Base-by-base conservation (phyloP, 495 filamentous ascomycete genomes). In the Viridothelium virens region DNA sequence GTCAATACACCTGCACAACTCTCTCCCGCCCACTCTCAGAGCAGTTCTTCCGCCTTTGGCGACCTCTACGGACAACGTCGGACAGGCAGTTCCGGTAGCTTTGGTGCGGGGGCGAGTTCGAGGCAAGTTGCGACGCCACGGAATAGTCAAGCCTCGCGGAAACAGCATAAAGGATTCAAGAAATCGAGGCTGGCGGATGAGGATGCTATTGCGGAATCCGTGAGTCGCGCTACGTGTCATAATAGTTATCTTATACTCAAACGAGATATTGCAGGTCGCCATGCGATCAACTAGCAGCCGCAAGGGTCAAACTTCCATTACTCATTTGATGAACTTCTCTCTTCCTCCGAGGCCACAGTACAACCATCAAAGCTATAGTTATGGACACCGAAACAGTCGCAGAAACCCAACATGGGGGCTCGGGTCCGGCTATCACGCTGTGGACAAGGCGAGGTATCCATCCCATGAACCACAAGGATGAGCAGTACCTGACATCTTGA, bases 301-400 rank as follows among this genome's bases (percentile, higher is more conserved):
- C 41, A 89, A 93, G 68, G 95, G 93, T 67, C 94, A 96, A 70
- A 96, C 91, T 47, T 95, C 91, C 71, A 97, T 98, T 73, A 97
- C 94, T 18, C 94, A 98, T 77, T 78, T 98, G 37, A 89, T 98
- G 86, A 95, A 91, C 76, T 94, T 96, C 74, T 85, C 88, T 48
- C 81, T 91, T 41, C 90, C 93, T 18, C 89, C 92, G 46, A 84
- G 91, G 44, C 90, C 86, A 34, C 81, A 88, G 69, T 81, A 86
- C 67, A 76, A 87, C 61, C 79, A 84, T n/a, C 75, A 81, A 46
- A 79, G 80, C 44, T 78, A 84, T 72, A 68, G 71, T 71, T 79
- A 79, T 80, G 71, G 64, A 14, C 56, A 70, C 16, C 71, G 84
- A 69, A 84, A 77, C 77, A 74, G 72, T 70, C 86, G 78, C 70